Conservation (phyloP, 768 basidiomycete species). For the Auriscalpium orientale region DNA sequence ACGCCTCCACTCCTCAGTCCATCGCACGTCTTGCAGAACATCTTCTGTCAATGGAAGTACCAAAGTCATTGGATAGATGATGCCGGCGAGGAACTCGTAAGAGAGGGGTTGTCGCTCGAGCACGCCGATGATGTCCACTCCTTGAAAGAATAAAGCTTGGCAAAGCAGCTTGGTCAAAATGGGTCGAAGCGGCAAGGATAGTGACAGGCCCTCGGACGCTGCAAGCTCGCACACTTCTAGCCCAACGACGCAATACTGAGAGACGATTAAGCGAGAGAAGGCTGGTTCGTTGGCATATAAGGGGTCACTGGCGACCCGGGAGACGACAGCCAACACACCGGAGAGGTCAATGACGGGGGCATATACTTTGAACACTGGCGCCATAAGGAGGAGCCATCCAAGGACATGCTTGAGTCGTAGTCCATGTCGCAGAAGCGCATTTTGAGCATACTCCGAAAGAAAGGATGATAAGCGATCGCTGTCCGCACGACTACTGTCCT, state of each 20-base stretch:
- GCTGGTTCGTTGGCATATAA: slow-evolving; percentile 42
- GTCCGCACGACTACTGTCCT: slow-evolving; percentile 37
- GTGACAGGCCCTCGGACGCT: slow-evolving; percentile 24
- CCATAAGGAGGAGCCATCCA: slow-evolving; percentile 45
- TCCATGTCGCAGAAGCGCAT: slow-evolving; percentile 39
- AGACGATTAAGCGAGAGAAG: slow-evolving; percentile 36
- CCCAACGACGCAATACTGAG: slow-evolving; percentile 27
- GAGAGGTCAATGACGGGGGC: slow-evolving; percentile 47
- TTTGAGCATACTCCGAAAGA: slow-evolving; percentile 43
- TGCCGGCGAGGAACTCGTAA: slow-evolving; percentile 52
- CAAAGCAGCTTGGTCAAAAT: slow-evolving; percentile 27
- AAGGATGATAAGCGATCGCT: slow-evolving; percentile 40
- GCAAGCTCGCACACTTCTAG: slow-evolving; percentile 29
- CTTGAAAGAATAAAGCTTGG: slow-evolving; percentile 37
- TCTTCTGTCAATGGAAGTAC: slow-evolving; percentile 44
- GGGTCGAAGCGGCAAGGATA: slow-evolving; percentile 21
- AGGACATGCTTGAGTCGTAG: slow-evolving; percentile 39
- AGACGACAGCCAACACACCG: slow-evolving; percentile 45
- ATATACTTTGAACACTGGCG: slow-evolving; percentile 47
- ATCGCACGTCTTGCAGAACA: slow-evolving; percentile 32
- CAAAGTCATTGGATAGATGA: slow-evolving; percentile 57
- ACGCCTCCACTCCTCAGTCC: slow-evolving; percentile 40
- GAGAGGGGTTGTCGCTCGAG: slow-evolving; percentile 49
- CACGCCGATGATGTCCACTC: slow-evolving; percentile 45
- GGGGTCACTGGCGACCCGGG: slow-evolving; percentile 35